Evolutionary conservation across 2,329 filamentous ascomycete genomes (phyloP), one percentile per base, ranked within the genome.

Genomic region (Aspergillus flavus): DNA sequence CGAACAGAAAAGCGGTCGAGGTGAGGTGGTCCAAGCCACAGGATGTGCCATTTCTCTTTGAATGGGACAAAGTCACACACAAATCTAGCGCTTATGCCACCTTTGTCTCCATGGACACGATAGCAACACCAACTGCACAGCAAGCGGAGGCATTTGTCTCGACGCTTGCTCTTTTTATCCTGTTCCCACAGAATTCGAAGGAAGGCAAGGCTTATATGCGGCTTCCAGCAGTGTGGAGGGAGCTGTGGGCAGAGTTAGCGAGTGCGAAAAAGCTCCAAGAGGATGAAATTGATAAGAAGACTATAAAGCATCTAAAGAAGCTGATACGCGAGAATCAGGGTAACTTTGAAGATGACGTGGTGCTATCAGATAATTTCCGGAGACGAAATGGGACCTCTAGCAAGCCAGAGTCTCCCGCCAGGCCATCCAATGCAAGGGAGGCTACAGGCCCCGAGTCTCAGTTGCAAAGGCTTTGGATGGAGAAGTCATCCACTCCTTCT

Each of bases 71-170:
- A 9, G 72, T 87, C 30, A 75, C 73, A 1, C 79, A 80, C 57
- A 77, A 78, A 39, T 76, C 85, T 80, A 73, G 75, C 77, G 59
- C 81, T 67, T 75, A 76, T 52, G 77, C 75, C 12, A 77, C 90
- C 28, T 86, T 82, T 12, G 88, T 95, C 68, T 90, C 89, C 48
- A 97, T 97, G 90, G 83, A 80, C 4, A 84, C 85, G 0, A 78
- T 96, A 50, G 91, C 93, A 12, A 90, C 93, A 0, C 87, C 93
- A 0, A 90, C 93, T 59, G 69, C 83, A 14, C 88, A 89, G 67
- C 94, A 99, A 74, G 96, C 95, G 6, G 94, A 98, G 76, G 89
- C 90, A 1, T 98, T 90, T 69, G 85, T 95, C 48, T 91, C 93
- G 6, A 96, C 93, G 0, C 84, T 87, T 14, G 92, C 91, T 1